phyloP scores from a whole-genome alignment of 2,329 filamentous ascomycete species.

The Fusarium sulawesiense region DNA sequence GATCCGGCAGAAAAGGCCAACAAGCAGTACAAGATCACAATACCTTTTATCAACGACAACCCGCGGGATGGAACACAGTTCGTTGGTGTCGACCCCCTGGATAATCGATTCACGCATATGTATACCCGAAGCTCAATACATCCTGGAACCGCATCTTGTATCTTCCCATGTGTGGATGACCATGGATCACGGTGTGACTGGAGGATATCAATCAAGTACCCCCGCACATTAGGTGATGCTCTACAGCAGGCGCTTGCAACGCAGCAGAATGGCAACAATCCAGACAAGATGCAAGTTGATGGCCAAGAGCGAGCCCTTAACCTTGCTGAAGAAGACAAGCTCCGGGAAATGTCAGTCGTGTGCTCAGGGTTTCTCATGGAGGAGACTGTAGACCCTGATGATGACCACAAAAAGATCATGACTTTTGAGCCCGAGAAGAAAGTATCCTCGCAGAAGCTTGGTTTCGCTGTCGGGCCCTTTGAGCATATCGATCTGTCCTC shows the following conservation, averaged over 20 bases:
- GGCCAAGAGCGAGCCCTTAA: constrained; percentile 56
- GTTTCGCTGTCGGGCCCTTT: constrained; percentile 94
- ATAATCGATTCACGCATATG: constrained; percentile 87
- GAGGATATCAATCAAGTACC: constrained; percentile 88
- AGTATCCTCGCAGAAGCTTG: constrained; percentile 87
- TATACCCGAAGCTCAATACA: constrained; percentile 87
- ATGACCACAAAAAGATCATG: constrained; percentile 86
- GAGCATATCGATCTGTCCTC: constrained; percentile 88
- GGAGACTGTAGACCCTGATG: constrained; percentile 79
- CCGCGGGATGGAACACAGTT: constrained; percentile 92
- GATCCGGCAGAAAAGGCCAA: constrained; percentile 54
- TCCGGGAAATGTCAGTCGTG: constrained; percentile 88
- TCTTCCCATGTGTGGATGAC: constrained; percentile 95
- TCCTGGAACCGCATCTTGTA: constrained; percentile 81
- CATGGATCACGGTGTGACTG: constrained; percentile 83
- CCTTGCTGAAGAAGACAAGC: constrained; percentile 81
- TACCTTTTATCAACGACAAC: constrained; percentile 81
- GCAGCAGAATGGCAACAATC: constrained; percentile 52
- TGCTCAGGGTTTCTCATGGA: constrained; percentile 91
- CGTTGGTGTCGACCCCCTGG: constrained; percentile 83
- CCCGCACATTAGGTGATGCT: constrained; percentile 86
- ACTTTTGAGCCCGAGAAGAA: constrained; percentile 82
- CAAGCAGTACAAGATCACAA: constrained; percentile 63
- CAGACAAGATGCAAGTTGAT: constrained; percentile 54
- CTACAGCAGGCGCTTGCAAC: constrained; percentile 62